Percentiles rank a stretch among this genome's conserved stretches.
Evolutionary conservation across 371 early-diverging fungal genomes (phyloP).

Genomic region (Rhizomucor pusillus): DNA sequence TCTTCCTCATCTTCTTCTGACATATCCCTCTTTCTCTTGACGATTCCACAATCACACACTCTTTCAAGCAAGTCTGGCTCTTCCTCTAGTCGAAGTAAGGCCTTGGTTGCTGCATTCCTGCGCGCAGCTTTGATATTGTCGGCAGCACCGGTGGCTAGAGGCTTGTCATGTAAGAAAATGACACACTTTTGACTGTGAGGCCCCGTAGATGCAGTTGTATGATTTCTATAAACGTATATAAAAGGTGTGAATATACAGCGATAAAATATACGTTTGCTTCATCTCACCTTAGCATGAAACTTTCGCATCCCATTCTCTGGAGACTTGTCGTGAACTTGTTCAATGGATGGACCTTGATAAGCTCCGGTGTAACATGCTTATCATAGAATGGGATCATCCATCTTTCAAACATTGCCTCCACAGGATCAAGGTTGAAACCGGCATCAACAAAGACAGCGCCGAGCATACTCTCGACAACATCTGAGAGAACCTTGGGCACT

Average conservation of each 20-base stretch:
- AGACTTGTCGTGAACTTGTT: constrained; percentile 37
- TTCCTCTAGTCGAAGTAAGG: constrained; percentile 30
- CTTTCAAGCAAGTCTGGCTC: constrained; percentile 32
- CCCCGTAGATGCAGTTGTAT: constrained; percentile 26
- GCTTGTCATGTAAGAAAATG: constrained; percentile 47
- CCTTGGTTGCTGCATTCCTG: constrained; percentile 45
- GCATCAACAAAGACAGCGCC: constrained; percentile 91
- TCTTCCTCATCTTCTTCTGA: constrained; percentile 5
- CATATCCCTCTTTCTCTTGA: constrained; percentile 3
- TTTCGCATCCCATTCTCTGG: constrained; percentile 47
- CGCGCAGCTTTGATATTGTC: constrained; percentile 53
- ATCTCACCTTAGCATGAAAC: constrained; percentile 44
- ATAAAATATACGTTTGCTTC: too few relatives aligned
- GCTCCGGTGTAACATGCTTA: constrained; percentile 51
- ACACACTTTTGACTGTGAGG: constrained; percentile 43
- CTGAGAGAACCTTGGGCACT: constrained; percentile 87
- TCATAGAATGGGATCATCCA: constrained; percentile 55
- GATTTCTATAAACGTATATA: constrained; percentile 29
- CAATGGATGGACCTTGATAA: constrained; percentile 54
- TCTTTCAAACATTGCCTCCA: constrained; percentile 46
- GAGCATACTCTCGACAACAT: constrained; percentile 84
- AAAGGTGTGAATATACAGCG: background rate
- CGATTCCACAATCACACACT: constrained; percentile 31
- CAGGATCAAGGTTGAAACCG: constrained; percentile 60
- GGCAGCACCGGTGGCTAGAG: constrained; percentile 36